Conservation (phyloP, 345 rosid species). For the Conringia planisiliqua region DNA sequence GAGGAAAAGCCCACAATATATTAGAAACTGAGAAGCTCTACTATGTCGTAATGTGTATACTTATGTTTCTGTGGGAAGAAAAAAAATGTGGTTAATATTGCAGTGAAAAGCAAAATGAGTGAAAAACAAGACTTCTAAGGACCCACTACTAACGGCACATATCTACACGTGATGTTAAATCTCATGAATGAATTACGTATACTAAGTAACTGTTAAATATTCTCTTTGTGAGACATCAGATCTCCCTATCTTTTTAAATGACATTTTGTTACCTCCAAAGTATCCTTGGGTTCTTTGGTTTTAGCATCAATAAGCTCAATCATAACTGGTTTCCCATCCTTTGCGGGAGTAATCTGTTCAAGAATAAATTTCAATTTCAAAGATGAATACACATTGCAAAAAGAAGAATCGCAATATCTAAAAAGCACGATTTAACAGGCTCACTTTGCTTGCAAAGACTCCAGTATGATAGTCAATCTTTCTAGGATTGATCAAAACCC, state of each 20-base stretch:
- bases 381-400: background rate
- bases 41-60: background rate
- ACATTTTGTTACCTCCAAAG: slow-evolving; percentile 66
- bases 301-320: slow-evolving; percentile 99
- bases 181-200: no score
- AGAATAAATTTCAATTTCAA: background rate
- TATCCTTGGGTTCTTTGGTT: slow-evolving; percentile 84
- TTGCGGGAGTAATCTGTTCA: slow-evolving; percentile 86
- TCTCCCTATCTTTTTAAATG: background rate
- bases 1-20: background rate
- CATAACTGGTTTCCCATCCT: slow-evolving; percentile 86
- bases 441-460: slow-evolving; percentile 94
- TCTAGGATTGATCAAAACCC: slow-evolving; percentile 90
- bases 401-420: background rate
- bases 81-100: background rate
- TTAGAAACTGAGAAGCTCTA: background rate
- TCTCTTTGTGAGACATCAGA: background rate
- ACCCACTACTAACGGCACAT: no score
- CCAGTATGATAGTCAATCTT: slow-evolving; percentile 94
- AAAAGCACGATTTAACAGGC: background rate
- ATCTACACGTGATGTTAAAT: no score
- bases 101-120: background rate
- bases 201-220: background rate
- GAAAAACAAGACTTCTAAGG: no score
- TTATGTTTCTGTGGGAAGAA: background rate